A percentile compares a stretch with the other conserved stretches of the same genome.
Conservation (phyloP, 2,329 filamentous ascomycete species). For the Emmonsiellopsis sp. region DNA sequence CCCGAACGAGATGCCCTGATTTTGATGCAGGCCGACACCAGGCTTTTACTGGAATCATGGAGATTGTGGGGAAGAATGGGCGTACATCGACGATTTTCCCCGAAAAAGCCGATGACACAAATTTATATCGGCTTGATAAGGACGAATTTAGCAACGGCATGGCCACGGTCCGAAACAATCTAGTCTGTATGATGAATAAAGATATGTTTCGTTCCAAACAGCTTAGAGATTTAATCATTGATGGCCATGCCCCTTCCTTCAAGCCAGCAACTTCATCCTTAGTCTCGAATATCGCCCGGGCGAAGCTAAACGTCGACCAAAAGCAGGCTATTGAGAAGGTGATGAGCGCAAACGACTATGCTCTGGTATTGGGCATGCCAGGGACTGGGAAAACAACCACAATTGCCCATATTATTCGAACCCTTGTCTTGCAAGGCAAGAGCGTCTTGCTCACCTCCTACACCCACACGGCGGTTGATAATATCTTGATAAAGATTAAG, state of each 20-base stretch:
- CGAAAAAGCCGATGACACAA: conserved; percentile 40
- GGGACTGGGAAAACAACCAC: conserved; percentile 98
- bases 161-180: conserved; percentile 87
- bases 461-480: conserved; percentile 96
- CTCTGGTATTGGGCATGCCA: conserved; percentile 95
- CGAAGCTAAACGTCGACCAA: conserved; percentile 77
- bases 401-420: conserved; percentile 92
- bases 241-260: conserved; percentile 65
- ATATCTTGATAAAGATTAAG: conserved; percentile 87
- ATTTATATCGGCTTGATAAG: conserved; percentile 79
- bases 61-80: conserved; percentile 41
- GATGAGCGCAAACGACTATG: conserved; percentile 91
- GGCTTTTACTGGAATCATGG: conserved; percentile 85
- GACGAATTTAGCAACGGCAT: conserved; percentile 98
- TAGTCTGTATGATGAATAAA: conserved; percentile 85
- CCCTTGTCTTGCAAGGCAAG: conserved; percentile 79
- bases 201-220: conserved; percentile 60
- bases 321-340: conserved; percentile 82
- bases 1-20: conserved; percentile 62
- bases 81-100: conserved; percentile 15
- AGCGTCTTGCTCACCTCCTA: conserved; percentile 90
- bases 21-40: conserved; percentile 76
- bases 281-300: conserved; percentile 48
- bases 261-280: conserved; percentile 39
- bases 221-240: conserved; percentile 71